Evolutionary conservation across 1,284 basidiomycete species (phyloP).

Genomic region (Spongispora temasekensis): DNA sequence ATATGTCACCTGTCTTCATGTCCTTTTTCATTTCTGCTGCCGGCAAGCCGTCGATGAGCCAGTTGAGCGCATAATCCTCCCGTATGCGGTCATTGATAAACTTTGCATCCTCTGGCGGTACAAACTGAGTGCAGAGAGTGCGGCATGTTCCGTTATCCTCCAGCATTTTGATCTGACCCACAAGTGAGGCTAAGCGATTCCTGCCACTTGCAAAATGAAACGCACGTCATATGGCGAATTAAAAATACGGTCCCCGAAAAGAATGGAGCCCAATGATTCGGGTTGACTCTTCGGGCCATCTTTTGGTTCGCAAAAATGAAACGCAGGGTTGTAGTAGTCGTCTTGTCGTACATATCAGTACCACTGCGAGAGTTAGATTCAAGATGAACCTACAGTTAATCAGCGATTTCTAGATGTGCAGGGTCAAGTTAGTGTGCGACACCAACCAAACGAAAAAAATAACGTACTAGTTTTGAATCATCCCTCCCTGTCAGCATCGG

Average conservation of each 20-base stretch:
- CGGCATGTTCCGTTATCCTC: constrained; percentile 75
- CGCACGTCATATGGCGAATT: constrained; percentile 85
- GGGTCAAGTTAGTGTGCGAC: constrained; percentile 12
- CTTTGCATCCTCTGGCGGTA: constrained; percentile 74
- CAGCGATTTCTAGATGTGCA: constrained; percentile 65
- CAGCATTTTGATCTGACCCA: constrained; percentile 71
- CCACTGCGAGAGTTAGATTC: not conserved
- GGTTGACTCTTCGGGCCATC: constrained; percentile 79
- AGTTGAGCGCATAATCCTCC: constrained; percentile 94
- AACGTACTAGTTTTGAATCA: constrained; percentile 76
- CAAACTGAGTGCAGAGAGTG: constrained; percentile 66
- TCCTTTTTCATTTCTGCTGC: constrained; percentile 91
- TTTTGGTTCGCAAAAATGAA: constrained; percentile 86
- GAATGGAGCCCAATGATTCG: constrained; percentile 89
- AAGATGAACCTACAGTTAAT: constrained; percentile 64
- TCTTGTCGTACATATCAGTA: constrained; percentile 42
- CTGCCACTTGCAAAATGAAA: constrained; percentile 15
- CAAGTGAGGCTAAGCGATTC: constrained; percentile 9
- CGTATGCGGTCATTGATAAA: constrained; percentile 92
- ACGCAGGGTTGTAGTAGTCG: constrained; percentile 85
- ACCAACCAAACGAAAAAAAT: constrained; percentile 14
- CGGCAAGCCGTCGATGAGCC: constrained; percentile 93
- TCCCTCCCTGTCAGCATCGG: constrained; percentile 74
- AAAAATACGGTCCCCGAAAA: constrained; percentile 97
- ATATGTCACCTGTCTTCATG: constrained; percentile 73